Base-by-base conservation (phyloP, 1,139 yeast genomes). In the Arxiozyma telluris region DNA sequence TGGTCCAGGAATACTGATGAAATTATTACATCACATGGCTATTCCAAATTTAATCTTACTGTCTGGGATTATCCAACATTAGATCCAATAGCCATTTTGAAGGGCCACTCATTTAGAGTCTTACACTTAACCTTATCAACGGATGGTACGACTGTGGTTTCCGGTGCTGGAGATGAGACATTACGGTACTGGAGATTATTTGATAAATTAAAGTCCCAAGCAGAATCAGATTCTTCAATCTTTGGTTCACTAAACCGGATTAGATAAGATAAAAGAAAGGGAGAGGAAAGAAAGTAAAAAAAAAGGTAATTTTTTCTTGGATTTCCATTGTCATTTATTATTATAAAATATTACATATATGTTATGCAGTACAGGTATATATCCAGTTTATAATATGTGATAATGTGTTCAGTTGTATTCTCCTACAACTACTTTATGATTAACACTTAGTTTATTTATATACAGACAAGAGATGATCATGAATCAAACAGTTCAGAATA, bases 111-210 rank as follows among this genome's bases (percentile, higher is more conserved):
- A 0, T 89, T 87, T 67, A 77, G 99, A 57, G 98, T 93, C 9
- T 73, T 94, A 51, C 94, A 93, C 67, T 76, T 93, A 60, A 82
- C 96, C 3, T 77, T 93, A 73, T 86, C 96, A n/a, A 96, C 98
- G 0, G 98, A 93, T 71, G 98, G 98, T 1, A 91, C 88, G 59
- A 89, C 98, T 0, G 86, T 93, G n/a, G 98, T 93, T 2, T 91
- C 98, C 0, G 99, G 98, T 0, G 98, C 98, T 0, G 98, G 98
- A 1, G 99, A 93, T 71, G 98, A 94, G 70, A 93, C 98, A 0
- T 73, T 93, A 56, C 72, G 98, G 61, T 88, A 90, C 64, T 91
- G 98, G 98, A 88, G 87, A 62, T 85, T 89, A 1, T 90, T 88
- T 71, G 96, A 87, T 57, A 88, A 85, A 68, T 81, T 78, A 57